Percentiles rank a stretch among this genome's conserved stretches.
phyloP scores from a whole-genome alignment of 106 monocot genomes.

The Amphibolis antarctica region DNA sequence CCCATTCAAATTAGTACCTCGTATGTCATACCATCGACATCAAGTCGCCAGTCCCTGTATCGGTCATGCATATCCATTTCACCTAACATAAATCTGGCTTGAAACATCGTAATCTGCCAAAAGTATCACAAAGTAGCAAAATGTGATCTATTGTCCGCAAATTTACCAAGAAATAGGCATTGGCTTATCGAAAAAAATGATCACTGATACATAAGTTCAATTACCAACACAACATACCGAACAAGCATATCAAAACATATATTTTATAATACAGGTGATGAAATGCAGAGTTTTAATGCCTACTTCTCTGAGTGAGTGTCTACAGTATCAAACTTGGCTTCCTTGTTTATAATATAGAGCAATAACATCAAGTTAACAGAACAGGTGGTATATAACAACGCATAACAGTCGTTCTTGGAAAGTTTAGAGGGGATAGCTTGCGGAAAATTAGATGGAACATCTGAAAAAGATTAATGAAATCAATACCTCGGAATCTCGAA shows the following conservation, averaged over 20 bases:
- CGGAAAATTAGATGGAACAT: no score
- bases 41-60: slow-evolving; percentile 78
- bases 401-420: no score
- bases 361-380: neutral
- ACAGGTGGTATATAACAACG: neutral
- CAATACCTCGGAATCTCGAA: no score
- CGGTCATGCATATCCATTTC: slow-evolving; percentile 49
- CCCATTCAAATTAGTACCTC: slow-evolving; percentile 32
- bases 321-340: no score
- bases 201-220: no score
- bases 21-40: slow-evolving; percentile 91
- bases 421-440: no score
- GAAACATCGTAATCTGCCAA: slow-evolving; percentile 74
- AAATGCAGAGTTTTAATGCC: neutral
- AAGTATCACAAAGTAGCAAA: neutral
- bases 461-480: no score
- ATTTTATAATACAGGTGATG: neutral
- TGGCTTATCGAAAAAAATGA: neutral
- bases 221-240: neutral
- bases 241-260: neutral
- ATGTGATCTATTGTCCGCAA: neutral
- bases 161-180: neutral
- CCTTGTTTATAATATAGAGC: no score
- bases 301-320: no score
- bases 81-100: slow-evolving; percentile 55